Base-by-base conservation (phyloP, 345 rosid species). In the Gossypium australe region DNA sequence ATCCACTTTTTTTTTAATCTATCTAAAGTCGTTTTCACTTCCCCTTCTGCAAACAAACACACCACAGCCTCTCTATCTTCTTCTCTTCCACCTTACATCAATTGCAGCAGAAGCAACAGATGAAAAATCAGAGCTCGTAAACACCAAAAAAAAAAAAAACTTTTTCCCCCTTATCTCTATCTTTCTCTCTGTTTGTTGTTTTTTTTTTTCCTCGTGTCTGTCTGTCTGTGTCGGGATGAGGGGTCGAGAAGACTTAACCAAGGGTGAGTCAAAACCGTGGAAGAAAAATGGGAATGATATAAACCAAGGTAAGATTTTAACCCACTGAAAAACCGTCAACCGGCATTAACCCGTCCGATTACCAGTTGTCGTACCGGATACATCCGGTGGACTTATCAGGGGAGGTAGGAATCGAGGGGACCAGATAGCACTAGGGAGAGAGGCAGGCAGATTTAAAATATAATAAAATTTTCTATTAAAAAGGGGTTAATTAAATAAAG, bases 271-370 rank as follows among this genome's bases (percentile, higher is more conserved):
- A 75, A 43, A 41, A 53, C 20, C 65, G 83, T 52, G 62, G 14
- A 71, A 78, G 77, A 85, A 77, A 77, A 77, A 63, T 47, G 82
- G 73, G 88, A 84, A 87, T 87, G 77, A 87, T 89, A 87, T 86
- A 87, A 88, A 89, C 92, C 81, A 83, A 85, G 85, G 94, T 91
- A 86, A 88, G 41, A 87, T 82, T 85, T 86, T 85, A 88, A 85
- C 90, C 92, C 16, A 70, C 61, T 27, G 5, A 70, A 61, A 60
- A 58, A 58, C 16, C 63, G 63, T 24, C 17, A 70, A 88, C 92
- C 83, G 92, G 83, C 80, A 80, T 34, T 79, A 63, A 72, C 89
- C 87, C 78, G 92, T 86, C 62, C 34, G 51, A 53, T 12, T n/a
- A 25, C 61, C 79, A 47, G 65, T 73, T 70, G 64, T 58, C 38